Conservation (phyloP, 108 stramenopile genomes). For the Ochromonas danica region DNA sequence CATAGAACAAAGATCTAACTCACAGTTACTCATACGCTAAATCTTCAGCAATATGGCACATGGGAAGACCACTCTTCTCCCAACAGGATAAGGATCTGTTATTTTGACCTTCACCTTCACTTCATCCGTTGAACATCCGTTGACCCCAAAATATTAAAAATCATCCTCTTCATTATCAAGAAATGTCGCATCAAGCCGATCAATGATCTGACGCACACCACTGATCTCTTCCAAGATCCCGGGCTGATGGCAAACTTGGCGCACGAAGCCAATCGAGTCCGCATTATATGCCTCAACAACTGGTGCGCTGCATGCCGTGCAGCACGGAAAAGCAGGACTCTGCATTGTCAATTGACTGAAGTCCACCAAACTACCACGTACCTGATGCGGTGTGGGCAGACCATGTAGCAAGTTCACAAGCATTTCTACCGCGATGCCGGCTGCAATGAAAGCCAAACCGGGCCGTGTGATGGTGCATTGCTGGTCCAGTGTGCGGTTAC, state of each 20-base stretch:
- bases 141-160: conserved; percentile 2
- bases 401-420: conserved; percentile 81
- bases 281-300: conserved; percentile 73
- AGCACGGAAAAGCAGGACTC: conserved; percentile 72
- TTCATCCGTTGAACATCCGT: no score
- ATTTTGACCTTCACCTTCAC: no score
- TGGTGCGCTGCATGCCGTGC: conserved; percentile 79
- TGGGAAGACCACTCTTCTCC: no score
- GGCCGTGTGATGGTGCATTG: conserved; percentile 97
- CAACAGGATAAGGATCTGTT: no score
- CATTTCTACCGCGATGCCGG: conserved; percentile 88
- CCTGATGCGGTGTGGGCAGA: conserved; percentile 78
- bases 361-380: conserved; percentile 81
- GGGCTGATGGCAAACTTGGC: conserved; percentile 70
- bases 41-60: no score
- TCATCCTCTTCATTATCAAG: conserved; percentile 41
- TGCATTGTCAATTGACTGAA: conserved; percentile 68
- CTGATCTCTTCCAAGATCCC: conserved; percentile 54
- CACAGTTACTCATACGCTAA: no score
- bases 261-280: conserved; percentile 72
- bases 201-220: conserved; percentile 44
- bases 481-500: conserved; percentile 94
- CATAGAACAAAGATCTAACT: no score
- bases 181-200: conserved; percentile 42
- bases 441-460: conserved; percentile 91